Evolutionary conservation across 2,329 filamentous ascomycete genomes (phyloP).

Genomic region (Hypoxylon sp.): DNA sequence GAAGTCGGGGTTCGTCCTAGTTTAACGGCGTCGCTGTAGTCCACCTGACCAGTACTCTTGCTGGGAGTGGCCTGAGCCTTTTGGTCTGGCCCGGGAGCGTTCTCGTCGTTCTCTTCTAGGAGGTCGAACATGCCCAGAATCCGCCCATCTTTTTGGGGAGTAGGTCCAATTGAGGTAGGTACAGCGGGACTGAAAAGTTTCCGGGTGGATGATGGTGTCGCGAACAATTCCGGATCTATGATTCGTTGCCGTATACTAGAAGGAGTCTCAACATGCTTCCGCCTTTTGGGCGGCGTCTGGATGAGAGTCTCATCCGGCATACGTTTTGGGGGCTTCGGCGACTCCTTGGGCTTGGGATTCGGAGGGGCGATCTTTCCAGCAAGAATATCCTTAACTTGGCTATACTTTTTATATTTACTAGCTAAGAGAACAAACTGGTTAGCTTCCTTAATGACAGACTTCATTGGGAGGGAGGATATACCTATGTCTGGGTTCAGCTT

Average conservation of each 20-base stretch:
- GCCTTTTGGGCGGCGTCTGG: conserved; percentile 66
- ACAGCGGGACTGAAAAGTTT: conserved; percentile 71
- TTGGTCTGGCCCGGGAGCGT: conserved; percentile 57
- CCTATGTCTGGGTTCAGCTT: conserved; percentile 78
- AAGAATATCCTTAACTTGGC: conserved; percentile 71
- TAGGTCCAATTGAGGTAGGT: conserved; percentile 77
- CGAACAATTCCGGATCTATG: conserved; percentile 56
- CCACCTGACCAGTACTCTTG: conserved; percentile 53
- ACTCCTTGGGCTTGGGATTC: conserved; percentile 54
- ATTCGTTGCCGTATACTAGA: conserved; percentile 54
- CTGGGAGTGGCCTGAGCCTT: conserved; percentile 60
- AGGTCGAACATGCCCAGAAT: conserved; percentile 84
- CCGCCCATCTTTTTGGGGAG: conserved; percentile 81
- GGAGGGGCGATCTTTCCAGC: conserved; percentile 63
- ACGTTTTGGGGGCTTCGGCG: conserved; percentile 57
- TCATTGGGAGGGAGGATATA: conserved; percentile 54
- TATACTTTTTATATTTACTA: conserved; percentile 82
- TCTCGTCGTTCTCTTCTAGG: conserved; percentile 64
- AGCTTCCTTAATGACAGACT: background rate
- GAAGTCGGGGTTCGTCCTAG: conserved; percentile 65
- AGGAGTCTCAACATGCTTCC: conserved; percentile 62
- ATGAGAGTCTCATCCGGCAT: conserved; percentile 53
- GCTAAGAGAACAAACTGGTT: conserved; percentile 58
- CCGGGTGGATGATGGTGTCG: conserved; percentile 69
- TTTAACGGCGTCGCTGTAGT: conserved; percentile 50